Percentiles rank a stretch among this genome's conserved stretches.
Conservation (phyloP, 371 early-diverging fungal genomes). For the Amoeboaphelidium protococcarum region DNA sequence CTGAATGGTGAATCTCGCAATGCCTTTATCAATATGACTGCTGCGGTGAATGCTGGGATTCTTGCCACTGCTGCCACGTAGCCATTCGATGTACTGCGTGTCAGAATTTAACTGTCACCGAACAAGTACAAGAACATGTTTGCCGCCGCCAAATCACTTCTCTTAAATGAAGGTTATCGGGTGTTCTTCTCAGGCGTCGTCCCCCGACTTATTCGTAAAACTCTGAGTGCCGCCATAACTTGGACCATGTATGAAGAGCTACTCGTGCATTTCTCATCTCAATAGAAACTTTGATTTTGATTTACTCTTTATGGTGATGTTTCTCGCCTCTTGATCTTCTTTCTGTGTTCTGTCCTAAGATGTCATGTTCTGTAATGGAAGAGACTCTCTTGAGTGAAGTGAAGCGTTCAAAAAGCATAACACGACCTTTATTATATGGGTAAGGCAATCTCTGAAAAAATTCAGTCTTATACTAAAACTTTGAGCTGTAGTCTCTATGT, state of each 20-base stretch:
- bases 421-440: no score
- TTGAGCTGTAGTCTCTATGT: no score
- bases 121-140: constrained; percentile 27
- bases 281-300: no score
- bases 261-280: no score
- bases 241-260: constrained; percentile 77
- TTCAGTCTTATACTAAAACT: no score
- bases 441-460: no score
- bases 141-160: constrained; percentile 18
- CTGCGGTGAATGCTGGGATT: constrained; percentile 20
- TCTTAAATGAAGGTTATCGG: constrained; percentile 31
- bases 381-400: no score
- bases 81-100: constrained; percentile 79
- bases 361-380: no score
- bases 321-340: no score
- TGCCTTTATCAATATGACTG: constrained; percentile 7
- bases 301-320: no score
- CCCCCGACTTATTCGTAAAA: constrained; percentile 58
- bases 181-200: constrained; percentile 66
- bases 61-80: constrained; percentile 57
- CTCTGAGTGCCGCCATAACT: constrained; percentile 61
- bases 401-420: no score
- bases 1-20: neutral
- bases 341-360: no score
- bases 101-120: constrained; percentile 71